These are phyloP conservation scores for Cordyceps sp. DNA, from an alignment of 2,329 filamentous ascomycete genomes.

Conservation along the genomic window DNA sequence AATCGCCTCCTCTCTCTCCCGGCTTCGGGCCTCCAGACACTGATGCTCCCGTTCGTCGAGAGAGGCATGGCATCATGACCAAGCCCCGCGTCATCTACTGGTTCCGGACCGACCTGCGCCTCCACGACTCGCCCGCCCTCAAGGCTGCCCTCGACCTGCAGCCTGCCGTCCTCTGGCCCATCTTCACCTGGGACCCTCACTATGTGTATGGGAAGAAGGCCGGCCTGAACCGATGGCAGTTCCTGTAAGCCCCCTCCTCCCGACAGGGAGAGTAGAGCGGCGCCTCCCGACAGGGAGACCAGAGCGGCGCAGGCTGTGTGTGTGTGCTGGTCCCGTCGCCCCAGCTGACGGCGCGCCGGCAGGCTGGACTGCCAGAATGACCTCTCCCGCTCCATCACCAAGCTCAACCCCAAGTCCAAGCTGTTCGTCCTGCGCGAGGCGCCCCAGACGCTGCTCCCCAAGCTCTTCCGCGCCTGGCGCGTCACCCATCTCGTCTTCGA, in stretches of 20 bases:
- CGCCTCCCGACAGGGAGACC: too few relatives aligned
- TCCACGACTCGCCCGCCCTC: slow-evolving; percentile 62
- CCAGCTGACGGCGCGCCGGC: too few relatives aligned
- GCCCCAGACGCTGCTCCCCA: slow-evolving; percentile 53
- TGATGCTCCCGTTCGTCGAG: too few relatives aligned
- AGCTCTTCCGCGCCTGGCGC: slow-evolving; percentile 56
- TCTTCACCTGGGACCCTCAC: slow-evolving; percentile 71
- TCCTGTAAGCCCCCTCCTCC: slow-evolving; percentile 37
- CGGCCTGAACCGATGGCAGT: slow-evolving; percentile 60
- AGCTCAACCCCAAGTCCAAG: slow-evolving; percentile 53
- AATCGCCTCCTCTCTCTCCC: neutral
- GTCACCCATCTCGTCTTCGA: slow-evolving; percentile 67
- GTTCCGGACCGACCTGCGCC: slow-evolving; percentile 62
- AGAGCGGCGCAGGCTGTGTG: too few relatives aligned
- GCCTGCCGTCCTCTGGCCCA: slow-evolving; percentile 52
- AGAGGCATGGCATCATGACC: slow-evolving; percentile 10
- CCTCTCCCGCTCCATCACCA: slow-evolving; percentile 48
- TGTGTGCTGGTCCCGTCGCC: too few relatives aligned
- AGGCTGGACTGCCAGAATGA: slow-evolving; percentile 59
- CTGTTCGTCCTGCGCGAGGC: slow-evolving; percentile 57
- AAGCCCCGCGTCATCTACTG: slow-evolving; percentile 47
- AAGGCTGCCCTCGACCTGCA: slow-evolving; percentile 54
- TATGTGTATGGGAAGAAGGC: slow-evolving; percentile 60
- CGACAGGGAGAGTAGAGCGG: too few relatives aligned
- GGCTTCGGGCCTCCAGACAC: neutral